Evolutionary conservation across 306 rosid species (phyloP), one percentile per base, ranked within the genome.

Genomic region (Comarum palustre): DNA sequence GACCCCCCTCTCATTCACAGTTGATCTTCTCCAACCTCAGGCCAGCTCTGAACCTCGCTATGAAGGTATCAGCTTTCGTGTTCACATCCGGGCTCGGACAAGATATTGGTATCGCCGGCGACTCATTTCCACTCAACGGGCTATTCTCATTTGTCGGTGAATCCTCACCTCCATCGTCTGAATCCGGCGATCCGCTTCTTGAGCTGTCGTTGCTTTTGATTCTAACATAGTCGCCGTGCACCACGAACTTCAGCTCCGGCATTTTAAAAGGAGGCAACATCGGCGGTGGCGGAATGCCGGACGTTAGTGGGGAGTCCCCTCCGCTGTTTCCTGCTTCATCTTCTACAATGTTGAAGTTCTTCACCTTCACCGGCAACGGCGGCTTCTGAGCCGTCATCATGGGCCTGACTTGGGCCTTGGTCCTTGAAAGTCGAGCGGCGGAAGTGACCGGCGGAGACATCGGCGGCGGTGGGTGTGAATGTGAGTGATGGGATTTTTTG

Each of bases 71-170:
- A 76, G 98, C 97, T 79, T 93, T 89, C 68, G 84, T 86, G 80
- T 93, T 82, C 41, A 93, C 90, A 64, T 88, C 92, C 4, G 98
- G 96, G 75, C 86, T 90, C 24, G 85, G 80, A 81, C 93, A 90
- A 80, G 78, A 85, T 81, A 78, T 71, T 4, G 77, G 61, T 55
- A 20, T 25, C 19, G 38, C 61, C 24, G 83, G 63, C 0, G 88
- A 27, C 58, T 82, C 86, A 5, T 60, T 60, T 73, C 66, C 86
- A 8, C 68, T 75, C 59, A 43, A 8, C 9, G 58, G 52, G 29
- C 55, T 77, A 72, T n/a, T 72, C 52, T 69, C 64, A 69, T 3
- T 59, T 1, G 34, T 79, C 27, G 89, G 80, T 2, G 87, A 75
- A 19, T 77, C 90, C 69, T 82, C 83, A 34, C 69, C 71, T 36